Evolutionary conservation across 306 rosid genomes (phyloP), one percentile per base, ranked within the genome.

Genomic region (Prunus mira): DNA sequence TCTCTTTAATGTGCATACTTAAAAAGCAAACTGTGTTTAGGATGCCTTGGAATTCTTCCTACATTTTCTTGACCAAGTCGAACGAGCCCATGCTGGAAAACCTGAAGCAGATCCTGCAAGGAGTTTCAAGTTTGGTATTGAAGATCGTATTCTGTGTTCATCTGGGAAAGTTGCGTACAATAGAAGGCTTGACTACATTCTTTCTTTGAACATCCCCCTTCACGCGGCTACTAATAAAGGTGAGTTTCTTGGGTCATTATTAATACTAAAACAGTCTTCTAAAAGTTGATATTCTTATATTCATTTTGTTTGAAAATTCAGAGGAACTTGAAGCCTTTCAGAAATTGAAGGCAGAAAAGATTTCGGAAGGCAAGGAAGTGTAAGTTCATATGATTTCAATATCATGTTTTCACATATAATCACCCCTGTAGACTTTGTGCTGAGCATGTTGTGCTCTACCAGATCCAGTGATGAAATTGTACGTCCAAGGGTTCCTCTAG

Each of bases 21-120:
- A 34, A 46, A 77, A 55, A 78, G 67, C 50, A 67, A 76, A 54
- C 61, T 80, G 41, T 78, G 58, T 77, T 67, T 76, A 95, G 99
- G 99, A 95, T 87, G 98, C 99, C 67, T 86, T 95, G 93, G 99
- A 95, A 78, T 95, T 95, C 83, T 92, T 95, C 91, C 87, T 95
- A 32, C 99, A 95, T 84, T 91, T 92, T 85, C 85, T 95, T 70
- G 99, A 92, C 76, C 97, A 95, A 88, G 97, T 92, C 54, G 99
- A 95, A 83, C 86, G 93, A 45, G 84, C 83, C 81, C 85, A 89
- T 88, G 14, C 78, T 72, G 97, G 86, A 76, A 88, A 84, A 74
- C 66, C 83, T 83, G 96, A 86, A 77, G 80, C 72, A 77, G 93
- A 91, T 88, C 97, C 99, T 82, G 85, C 90, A 38, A 89, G 85